A percentile compares a stretch with the other conserved stretches of the same genome.
Conservation (phyloP, 129 eudicot genomes). For the Arctium minus region DNA sequence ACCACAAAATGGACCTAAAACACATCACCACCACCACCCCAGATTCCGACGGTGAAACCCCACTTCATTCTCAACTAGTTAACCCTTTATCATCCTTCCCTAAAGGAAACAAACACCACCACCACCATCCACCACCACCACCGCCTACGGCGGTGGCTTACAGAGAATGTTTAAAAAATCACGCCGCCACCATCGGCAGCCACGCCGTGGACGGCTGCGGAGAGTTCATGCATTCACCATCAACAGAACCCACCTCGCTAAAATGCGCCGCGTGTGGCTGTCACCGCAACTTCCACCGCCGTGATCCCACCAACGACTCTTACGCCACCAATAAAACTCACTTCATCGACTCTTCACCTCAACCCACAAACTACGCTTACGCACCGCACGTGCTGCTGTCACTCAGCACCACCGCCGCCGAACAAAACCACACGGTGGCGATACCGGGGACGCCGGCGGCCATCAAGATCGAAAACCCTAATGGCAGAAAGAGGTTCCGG, state of each 20-base stretch:
- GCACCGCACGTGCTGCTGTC: constrained; percentile 40
- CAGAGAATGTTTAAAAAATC: constrained; percentile 77
- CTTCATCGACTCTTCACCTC: constrained; percentile 36
- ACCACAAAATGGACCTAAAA: constrained; percentile 43
- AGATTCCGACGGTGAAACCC: constrained; percentile 59
- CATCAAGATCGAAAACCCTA: constrained; percentile 38
- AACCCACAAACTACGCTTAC: constrained; percentile 28
- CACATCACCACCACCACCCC: constrained; percentile 35
- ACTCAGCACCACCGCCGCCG: constrained; percentile 29
- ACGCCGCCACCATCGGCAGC: constrained; percentile 74
- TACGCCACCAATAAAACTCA: constrained; percentile 33
- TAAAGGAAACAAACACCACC: constrained; percentile 32
- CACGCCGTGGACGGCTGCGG: constrained; percentile 93
- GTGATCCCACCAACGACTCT: constrained; percentile 34
- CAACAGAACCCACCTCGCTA: constrained; percentile 53
- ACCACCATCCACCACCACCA: constrained; percentile 19
- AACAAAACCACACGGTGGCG: constrained; percentile 33
- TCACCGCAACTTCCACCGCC: constrained; percentile 96
- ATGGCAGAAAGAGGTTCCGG: constrained; percentile 65
- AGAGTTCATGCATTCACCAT: constrained; percentile 68
- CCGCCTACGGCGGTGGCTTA: constrained; percentile 30
- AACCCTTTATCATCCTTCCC: constrained; percentile 38
- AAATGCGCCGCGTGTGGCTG: constrained; percentile 92
- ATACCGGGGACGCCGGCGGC: constrained; percentile 62
- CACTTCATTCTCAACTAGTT: constrained; percentile 46